Evolutionary conservation across 352 stramenopile species (phyloP).

Genomic region (Globisporangium solare): DNA sequence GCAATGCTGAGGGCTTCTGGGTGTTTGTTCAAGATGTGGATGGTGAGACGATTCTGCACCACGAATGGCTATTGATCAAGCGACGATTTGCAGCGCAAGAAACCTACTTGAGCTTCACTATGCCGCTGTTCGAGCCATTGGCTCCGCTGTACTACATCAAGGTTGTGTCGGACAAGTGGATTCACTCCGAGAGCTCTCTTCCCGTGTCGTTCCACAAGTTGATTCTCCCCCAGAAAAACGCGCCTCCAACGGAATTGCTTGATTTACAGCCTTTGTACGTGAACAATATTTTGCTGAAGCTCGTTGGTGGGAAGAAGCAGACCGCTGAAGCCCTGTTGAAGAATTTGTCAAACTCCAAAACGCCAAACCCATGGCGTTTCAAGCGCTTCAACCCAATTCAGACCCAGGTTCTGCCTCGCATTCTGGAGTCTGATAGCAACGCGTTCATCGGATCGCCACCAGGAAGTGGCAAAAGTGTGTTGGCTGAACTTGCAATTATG

Average conservation of each 20-base stretch:
- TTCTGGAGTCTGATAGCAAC: slow-evolving; percentile 95
- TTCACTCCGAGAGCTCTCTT: slow-evolving; percentile 95
- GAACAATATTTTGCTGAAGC: slow-evolving; percentile 78
- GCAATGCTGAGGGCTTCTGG: slow-evolving; percentile 96
- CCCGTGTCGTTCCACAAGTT: slow-evolving; percentile 99
- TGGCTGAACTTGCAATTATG: slow-evolving; percentile 96
- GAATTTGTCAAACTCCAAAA: slow-evolving; percentile 28
- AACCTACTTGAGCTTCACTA: slow-evolving; percentile 91
- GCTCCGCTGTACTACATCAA: slow-evolving; percentile 98
- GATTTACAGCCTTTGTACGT: slow-evolving; percentile 97
- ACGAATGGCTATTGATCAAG: slow-evolving; percentile 97
- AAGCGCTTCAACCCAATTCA: slow-evolving; percentile 98
- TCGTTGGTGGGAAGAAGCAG: slow-evolving; percentile 57
- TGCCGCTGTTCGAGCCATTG: slow-evolving; percentile 97
- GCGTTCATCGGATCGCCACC: slow-evolving; percentile 94
- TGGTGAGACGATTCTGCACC: slow-evolving; percentile 97
- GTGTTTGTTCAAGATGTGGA: slow-evolving; percentile 99
- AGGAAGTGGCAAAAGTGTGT: slow-evolving; percentile 93
- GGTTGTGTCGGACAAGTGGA: slow-evolving; percentile 97
- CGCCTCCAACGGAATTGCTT: slow-evolving; percentile 95
- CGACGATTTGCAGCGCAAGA: slow-evolving; percentile 75
- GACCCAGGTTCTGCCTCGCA: slow-evolving; percentile 95
- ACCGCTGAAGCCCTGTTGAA: slow-evolving; percentile 49
- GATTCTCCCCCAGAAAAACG: slow-evolving; percentile 98
- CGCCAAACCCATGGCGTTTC: slow-evolving; percentile 68